Base-by-base conservation (phyloP, 176 grass and related monocot species). In the Microstegium vimineum region DNA sequence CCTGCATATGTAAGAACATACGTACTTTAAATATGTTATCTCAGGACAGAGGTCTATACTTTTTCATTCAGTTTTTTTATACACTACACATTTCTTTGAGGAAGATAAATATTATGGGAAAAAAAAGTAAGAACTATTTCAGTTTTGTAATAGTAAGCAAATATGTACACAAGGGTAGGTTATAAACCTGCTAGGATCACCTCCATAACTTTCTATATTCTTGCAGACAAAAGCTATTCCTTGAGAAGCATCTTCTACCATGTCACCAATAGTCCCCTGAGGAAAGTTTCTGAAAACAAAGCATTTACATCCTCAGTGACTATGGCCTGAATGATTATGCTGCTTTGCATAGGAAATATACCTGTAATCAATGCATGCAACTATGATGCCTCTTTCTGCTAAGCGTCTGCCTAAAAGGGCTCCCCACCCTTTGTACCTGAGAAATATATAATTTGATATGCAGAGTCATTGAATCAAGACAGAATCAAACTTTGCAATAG, bases 341-440 rank as follows among this genome's bases (percentile, higher is more conserved):
- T 81, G 33, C 33, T 61, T 47, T 83, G 17, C 33, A 64, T 36
- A 72, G 60, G 73, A 49, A 71, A 43, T 46, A 47, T 86, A 98
- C 92, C 95, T 98, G 68, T 98, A 98, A 91, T 95, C 95, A 84
- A 98, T 84, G 80, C 92, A 98, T 54, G 89, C 92, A 84, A 95
- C 95, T 79, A 98, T 90, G 37, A 98, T 88, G 35, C 95, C 95
- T 74, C 89, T 98, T 93, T 98, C 95, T 71, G 95, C 90, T 67
- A 98, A 93, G 34, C 95, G 87, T 84, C 90, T 82, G 23, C 95
- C 95, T 88, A 98, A 91, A 93, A 98, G 95, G 38, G 92, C 86
- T 77, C 95, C 92, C 95, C 95, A 98, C 18, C 84, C 95, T 93
- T 98, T 98, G 86, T 98, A 98, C 64, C 95, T 98, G 77, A 49